Evolutionary conservation across 2,329 filamentous ascomycete species (phyloP).

Genomic region (Fusarium abutilonis): DNA sequence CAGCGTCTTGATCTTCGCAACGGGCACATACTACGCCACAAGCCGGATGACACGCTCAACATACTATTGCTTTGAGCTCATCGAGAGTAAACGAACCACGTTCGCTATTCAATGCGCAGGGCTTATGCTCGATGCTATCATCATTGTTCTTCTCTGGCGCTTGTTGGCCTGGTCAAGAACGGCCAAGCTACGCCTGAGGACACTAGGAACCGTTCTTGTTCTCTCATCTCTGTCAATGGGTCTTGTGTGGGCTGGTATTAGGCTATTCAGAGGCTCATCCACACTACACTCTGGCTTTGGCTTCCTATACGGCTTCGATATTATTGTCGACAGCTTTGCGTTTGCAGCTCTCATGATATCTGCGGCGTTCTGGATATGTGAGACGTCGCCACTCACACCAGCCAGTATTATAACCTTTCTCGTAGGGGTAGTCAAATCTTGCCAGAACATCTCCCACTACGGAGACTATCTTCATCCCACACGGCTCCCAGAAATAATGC

Average conservation of each 20-base stretch:
- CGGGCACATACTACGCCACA: conserved; percentile 55
- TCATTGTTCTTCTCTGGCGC: conserved; percentile 62
- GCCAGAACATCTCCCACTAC: conserved; percentile 50
- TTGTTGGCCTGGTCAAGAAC: conserved; percentile 62
- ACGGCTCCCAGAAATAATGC: conserved; percentile 49
- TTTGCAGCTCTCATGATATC: conserved; percentile 58
- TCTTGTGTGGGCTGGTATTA: conserved; percentile 50
- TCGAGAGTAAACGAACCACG: conserved; percentile 53
- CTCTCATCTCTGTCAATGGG: conserved; percentile 53
- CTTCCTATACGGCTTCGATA: conserved; percentile 60
- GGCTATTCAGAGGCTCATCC: conserved; percentile 43
- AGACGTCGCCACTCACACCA: conserved; percentile 57
- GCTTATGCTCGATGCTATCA: conserved; percentile 57
- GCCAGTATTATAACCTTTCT: conserved; percentile 56
- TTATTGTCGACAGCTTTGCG: conserved; percentile 59
- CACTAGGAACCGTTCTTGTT: conserved; percentile 56
- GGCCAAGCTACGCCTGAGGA: conserved; percentile 58
- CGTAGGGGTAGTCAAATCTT: conserved; percentile 52
- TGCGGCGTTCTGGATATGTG: conserved; percentile 57
- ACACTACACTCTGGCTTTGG: conserved; percentile 50
- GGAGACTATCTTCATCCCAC: conserved; percentile 60
- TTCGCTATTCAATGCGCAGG: conserved; percentile 57
- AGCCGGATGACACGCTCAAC: conserved; percentile 57
- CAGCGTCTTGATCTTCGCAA: conserved; percentile 53
- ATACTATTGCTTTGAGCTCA: conserved; percentile 59